Conservation (phyloP, 257 asterid genomes). For the Solanum pimpinellifolium region DNA sequence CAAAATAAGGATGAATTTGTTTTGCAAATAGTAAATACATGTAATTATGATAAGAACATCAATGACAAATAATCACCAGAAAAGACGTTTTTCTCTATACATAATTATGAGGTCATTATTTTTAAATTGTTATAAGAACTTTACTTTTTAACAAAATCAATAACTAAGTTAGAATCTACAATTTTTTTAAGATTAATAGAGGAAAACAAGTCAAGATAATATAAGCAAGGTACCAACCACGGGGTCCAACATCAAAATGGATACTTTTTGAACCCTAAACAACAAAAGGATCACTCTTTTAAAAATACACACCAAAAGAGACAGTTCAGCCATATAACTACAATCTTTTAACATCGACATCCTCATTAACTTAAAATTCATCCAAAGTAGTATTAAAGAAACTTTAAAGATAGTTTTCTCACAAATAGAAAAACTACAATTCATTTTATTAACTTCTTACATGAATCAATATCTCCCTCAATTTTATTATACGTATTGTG, state of each 20-base stretch:
- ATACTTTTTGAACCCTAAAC: no score
- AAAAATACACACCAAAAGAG: no score
- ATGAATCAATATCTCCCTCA: no score
- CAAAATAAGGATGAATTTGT: not conserved
- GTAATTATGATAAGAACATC: not conserved
- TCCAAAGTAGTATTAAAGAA: not conserved
- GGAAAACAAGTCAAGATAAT: not conserved
- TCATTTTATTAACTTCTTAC: no score
- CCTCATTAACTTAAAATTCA: not conserved
- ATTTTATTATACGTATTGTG: no score
- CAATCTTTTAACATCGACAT: not conserved
- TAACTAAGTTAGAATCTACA: not conserved
- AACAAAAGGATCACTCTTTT: no score
- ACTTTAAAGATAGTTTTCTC: no score
- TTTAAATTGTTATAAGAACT: no score
- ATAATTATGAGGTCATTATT: not conserved
- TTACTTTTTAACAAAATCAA: not conserved
- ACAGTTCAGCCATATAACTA: not conserved
- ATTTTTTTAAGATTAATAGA: not conserved
- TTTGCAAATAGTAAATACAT: no score
- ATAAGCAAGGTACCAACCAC: not conserved
- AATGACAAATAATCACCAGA: not conserved
- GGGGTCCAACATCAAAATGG: no score
- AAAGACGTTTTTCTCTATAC: not conserved
- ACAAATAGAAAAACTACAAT: no score